phyloP scores from a whole-genome alignment of 495 filamentous ascomycete genomes.

The Hyaloscypha bicolor region DNA sequence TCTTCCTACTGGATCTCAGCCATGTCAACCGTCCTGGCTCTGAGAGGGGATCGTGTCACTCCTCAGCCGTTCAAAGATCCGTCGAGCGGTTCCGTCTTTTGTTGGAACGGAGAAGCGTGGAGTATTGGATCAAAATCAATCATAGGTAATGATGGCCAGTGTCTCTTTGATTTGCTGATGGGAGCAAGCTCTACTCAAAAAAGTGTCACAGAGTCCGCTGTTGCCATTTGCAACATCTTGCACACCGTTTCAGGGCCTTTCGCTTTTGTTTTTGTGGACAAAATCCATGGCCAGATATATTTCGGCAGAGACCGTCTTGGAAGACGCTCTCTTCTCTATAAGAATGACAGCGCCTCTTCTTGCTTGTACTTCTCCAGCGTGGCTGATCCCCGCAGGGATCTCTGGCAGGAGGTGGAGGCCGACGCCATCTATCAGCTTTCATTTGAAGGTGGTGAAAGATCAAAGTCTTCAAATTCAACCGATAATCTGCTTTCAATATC shows the following conservation, averaged over 20 bases:
- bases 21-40: slow-evolving; percentile 81
- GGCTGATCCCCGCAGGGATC: slow-evolving; percentile 53
- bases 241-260: slow-evolving; percentile 79
- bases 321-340: slow-evolving; percentile 74
- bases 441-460: slow-evolving; percentile 43
- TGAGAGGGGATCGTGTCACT: slow-evolving; percentile 74
- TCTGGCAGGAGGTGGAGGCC: slow-evolving; percentile 81
- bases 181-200: slow-evolving; percentile 41
- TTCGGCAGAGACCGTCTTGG: slow-evolving; percentile 88
- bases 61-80: slow-evolving; percentile 71
- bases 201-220: slow-evolving; percentile 27
- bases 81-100: slow-evolving; percentile 69
- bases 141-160: slow-evolving; percentile 74
- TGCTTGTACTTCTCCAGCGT: slow-evolving; percentile 75
- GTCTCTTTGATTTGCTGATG: slow-evolving; percentile 66
- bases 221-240: slow-evolving; percentile 54
- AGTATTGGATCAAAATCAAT: slow-evolving; percentile 59
- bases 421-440: slow-evolving; percentile 72
- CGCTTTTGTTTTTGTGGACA: slow-evolving; percentile 88
- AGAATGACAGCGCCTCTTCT: slow-evolving; percentile 42
- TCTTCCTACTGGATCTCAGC: slow-evolving; percentile 57
- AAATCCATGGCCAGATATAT: slow-evolving; percentile 58
- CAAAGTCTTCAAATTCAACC: background rate
- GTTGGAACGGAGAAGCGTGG: slow-evolving; percentile 99
- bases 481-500: background rate